Percentiles rank a stretch among this genome's conserved stretches.
These are phyloP conservation scores for Yamadazyma trypodendri DNA, from an alignment of 1,139 yeast species.

Conservation along the genomic window DNA sequence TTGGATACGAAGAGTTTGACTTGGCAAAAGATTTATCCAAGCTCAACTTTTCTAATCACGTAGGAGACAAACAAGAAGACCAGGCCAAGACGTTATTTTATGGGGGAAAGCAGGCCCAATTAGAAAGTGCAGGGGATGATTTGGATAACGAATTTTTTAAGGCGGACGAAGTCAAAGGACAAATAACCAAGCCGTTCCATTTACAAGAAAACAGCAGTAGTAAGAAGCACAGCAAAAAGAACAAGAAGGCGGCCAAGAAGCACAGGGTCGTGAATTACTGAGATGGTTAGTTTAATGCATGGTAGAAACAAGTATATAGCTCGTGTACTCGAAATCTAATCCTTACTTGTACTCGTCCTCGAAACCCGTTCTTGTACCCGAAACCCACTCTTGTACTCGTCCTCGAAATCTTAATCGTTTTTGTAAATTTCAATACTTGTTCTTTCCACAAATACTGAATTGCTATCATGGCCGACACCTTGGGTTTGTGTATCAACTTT, in stretches of 20 bases:
- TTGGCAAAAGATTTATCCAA: slow-evolving; percentile 67
- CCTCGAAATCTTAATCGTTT: too few species aligned
- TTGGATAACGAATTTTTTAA: slow-evolving; percentile 82
- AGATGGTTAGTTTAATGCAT: too few species aligned
- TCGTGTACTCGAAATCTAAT: too few species aligned
- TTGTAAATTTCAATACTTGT: too few species aligned
- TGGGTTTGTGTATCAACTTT: slow-evolving; percentile 6
- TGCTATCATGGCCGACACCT: background rate
- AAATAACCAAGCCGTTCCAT: slow-evolving; percentile 72
- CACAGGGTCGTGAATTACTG: slow-evolving; percentile 41
- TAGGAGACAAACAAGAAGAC: slow-evolving; percentile 36
- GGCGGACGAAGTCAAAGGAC: slow-evolving; percentile 63
- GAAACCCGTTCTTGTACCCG: too few species aligned
- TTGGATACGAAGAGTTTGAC: slow-evolving; percentile 54
- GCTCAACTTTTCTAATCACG: slow-evolving; percentile 78
- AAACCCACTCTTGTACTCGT: too few species aligned
- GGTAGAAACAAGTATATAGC: too few species aligned
- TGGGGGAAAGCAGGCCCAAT: slow-evolving; percentile 81
- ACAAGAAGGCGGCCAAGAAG: slow-evolving; percentile 61
- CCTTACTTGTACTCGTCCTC: too few species aligned
- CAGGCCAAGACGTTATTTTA: slow-evolving; percentile 47
- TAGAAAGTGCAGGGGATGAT: slow-evolving; percentile 74
- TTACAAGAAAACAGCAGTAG: slow-evolving; percentile 32
- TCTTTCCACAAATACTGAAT: background rate
- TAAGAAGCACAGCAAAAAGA: slow-evolving; percentile 80